phyloP scores from a whole-genome alignment of 1,284 basidiomycete genomes.

The Ceratobasidium sp. region DNA sequence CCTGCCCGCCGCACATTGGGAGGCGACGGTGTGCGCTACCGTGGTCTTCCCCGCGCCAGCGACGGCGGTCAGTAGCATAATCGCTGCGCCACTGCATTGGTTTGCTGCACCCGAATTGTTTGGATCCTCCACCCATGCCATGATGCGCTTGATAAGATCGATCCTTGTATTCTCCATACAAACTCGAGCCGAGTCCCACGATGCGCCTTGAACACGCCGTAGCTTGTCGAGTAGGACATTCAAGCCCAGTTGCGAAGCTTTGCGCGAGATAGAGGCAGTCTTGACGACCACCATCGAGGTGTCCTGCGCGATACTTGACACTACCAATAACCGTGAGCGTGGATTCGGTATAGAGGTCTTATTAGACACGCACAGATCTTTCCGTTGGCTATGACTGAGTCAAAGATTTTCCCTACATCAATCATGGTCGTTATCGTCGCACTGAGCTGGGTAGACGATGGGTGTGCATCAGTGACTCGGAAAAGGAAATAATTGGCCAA shows the following conservation, averaged over 20 bases:
- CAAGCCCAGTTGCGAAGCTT: too few relatives aligned
- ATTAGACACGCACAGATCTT: background rate
- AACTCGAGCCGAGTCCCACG: background rate
- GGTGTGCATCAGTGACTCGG: background rate
- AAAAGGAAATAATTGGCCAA: background rate
- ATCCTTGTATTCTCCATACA: conserved; percentile 5
- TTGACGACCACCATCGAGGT: too few relatives aligned
- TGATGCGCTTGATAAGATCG: background rate
- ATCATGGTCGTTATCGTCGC: background rate
- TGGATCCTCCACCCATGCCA: background rate
- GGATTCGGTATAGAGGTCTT: too few relatives aligned
- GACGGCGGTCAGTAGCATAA: conserved; percentile 43
- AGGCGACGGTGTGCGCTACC: conserved; percentile 14
- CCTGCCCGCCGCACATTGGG: background rate
- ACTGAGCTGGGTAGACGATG: background rate
- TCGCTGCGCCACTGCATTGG: background rate
- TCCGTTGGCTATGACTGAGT: background rate
- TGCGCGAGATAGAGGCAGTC: too few relatives aligned
- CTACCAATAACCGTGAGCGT: too few relatives aligned
- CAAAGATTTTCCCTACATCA: too few relatives aligned
- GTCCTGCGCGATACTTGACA: too few relatives aligned
- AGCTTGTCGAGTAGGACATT: conserved; percentile 1
- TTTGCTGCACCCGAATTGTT: background rate
- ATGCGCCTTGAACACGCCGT: conserved; percentile 2
- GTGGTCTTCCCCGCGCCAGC: conserved; percentile 47